Percentiles rank a stretch among this genome's conserved stretches.
Evolutionary conservation across 2,329 filamentous ascomycete genomes (phyloP).

Genomic region (Trichoderma harzianum): DNA sequence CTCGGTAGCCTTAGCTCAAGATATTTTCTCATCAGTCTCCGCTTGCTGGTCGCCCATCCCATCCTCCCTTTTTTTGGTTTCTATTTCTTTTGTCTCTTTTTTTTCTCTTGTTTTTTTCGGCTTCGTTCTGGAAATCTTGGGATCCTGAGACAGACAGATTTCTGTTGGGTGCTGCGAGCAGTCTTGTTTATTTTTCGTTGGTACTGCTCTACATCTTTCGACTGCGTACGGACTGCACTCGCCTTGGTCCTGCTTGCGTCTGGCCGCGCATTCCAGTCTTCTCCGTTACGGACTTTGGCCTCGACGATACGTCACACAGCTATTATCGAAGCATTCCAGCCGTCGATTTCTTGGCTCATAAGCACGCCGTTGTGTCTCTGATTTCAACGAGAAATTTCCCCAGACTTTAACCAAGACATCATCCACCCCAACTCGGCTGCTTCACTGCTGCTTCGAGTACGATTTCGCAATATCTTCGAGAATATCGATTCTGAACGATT

Average conservation of each 20-base stretch:
- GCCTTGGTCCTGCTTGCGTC: not conserved
- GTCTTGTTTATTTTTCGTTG: not conserved
- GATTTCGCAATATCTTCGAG: not conserved
- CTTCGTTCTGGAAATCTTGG: not conserved
- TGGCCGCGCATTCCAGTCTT: conserved; percentile 20
- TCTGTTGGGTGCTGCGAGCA: conserved; percentile 5
- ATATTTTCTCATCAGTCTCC: conserved; percentile 17
- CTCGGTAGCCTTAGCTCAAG: conserved; percentile 9
- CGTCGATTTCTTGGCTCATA: not conserved
- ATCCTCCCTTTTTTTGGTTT: conserved; percentile 8
- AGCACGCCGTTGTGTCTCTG: conserved; percentile 2
- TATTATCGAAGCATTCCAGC: conserved; percentile 15
- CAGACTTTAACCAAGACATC: conserved; percentile 3
- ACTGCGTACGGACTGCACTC: not conserved
- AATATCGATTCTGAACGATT: not conserved
- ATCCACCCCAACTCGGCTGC: not conserved
- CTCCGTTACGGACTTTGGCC: not conserved
- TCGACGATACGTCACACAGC: not conserved
- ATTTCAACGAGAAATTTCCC: not conserved
- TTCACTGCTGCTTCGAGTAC: not conserved
- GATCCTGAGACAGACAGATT: not conserved
- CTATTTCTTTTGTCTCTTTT: conserved; percentile 28
- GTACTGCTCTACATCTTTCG: not conserved
- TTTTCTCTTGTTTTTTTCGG: not conserved
- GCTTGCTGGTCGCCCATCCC: conserved; percentile 16